Evolutionary conservation across 768 basidiomycete species (phyloP).

Genomic region (Cytidiella melzeri): DNA sequence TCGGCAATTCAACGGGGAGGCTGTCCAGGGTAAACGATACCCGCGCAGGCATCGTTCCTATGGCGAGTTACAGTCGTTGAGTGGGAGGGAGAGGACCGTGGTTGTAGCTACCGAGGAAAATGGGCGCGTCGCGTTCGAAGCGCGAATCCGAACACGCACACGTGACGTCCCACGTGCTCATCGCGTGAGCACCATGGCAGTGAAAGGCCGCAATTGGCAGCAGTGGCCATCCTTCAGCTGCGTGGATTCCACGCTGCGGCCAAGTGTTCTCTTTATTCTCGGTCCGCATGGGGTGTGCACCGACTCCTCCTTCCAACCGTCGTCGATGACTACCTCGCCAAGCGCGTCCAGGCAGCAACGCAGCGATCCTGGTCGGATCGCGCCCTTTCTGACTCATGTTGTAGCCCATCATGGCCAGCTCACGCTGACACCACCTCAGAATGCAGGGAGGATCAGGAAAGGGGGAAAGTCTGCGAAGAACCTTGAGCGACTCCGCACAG

Average conservation of each 20-base stretch:
- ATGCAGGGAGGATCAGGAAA: conserved; percentile 41
- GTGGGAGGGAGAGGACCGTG: not conserved
- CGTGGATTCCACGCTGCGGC: conserved; percentile 5
- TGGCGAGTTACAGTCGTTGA: not conserved
- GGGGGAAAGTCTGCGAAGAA: conserved; percentile 20
- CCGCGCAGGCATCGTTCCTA: conserved; percentile 23
- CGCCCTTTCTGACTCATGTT: conserved; percentile 55
- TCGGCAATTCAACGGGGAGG: conserved; percentile 36
- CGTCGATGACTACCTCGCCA: conserved; percentile 14
- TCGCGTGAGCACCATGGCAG: not conserved
- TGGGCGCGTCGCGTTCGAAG: not conserved
- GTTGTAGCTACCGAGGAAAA: not conserved
- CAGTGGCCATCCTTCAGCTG: not conserved
- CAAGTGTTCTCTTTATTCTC: conserved; percentile 3
- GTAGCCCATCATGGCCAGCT: conserved; percentile 49
- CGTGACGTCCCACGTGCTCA: conserved; percentile 7
- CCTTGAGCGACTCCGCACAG: conserved; percentile 14
- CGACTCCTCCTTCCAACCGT: conserved; percentile 7
- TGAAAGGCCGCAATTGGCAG: not conserved
- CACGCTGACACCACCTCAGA: conserved; percentile 46
- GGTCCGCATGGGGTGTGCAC: conserved; percentile 5
- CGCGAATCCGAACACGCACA: conserved; percentile 2
- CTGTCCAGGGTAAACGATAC: conserved; percentile 22
- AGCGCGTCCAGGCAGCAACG: conserved; percentile 15
- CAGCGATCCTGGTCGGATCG: conserved; percentile 24